Percentiles rank a stretch among this genome's conserved stretches.
Evolutionary conservation across 2,329 filamentous ascomycete genomes (phyloP).

Genomic region (Botrytis aclada): DNA sequence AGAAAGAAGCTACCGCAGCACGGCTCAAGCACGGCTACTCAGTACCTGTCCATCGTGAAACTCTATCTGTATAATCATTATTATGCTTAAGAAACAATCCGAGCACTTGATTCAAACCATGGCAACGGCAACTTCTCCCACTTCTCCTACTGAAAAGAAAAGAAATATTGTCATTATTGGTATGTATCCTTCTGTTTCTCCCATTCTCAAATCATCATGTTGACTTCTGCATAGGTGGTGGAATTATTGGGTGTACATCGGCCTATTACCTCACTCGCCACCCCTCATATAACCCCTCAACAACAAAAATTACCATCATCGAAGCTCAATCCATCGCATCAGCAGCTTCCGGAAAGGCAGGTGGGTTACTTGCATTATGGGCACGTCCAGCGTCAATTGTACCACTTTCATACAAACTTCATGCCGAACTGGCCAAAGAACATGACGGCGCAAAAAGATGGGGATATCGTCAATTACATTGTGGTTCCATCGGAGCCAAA

Average conservation of each 20-base stretch:
- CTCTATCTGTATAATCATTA: not conserved
- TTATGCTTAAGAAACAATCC: not conserved
- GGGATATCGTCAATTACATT: slow-evolving; percentile 80
- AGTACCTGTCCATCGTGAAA: not conserved
- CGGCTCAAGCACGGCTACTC: not conserved
- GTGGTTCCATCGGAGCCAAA: slow-evolving; percentile 49
- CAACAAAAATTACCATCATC: slow-evolving; percentile 78
- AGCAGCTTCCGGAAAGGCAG: slow-evolving; percentile 93
- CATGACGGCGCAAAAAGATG: slow-evolving; percentile 75
- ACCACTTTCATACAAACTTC: slow-evolving; percentile 78
- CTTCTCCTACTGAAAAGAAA: slow-evolving; percentile 2
- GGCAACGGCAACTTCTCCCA: not conserved
- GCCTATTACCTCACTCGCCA: slow-evolving; percentile 91
- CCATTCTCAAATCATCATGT: slow-evolving; percentile 46
- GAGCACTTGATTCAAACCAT: slow-evolving; percentile 4
- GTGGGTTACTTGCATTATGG: slow-evolving; percentile 86
- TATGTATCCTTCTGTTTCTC: slow-evolving; percentile 44
- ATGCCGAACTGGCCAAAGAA: slow-evolving; percentile 78
- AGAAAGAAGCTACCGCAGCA: not conserved
- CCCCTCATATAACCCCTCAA: slow-evolving; percentile 69
- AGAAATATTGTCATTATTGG: slow-evolving; percentile 39
- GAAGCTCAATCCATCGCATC: slow-evolving; percentile 83
- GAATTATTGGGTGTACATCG: slow-evolving; percentile 87
- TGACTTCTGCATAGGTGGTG: slow-evolving; percentile 54
- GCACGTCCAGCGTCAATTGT: slow-evolving; percentile 85